Percentiles rank a stretch among this genome's conserved stretches.
These are phyloP conservation scores for Diplocarpon rosae DNA, from an alignment of 2,329 filamentous ascomycete species.

Conservation along the genomic window DNA sequence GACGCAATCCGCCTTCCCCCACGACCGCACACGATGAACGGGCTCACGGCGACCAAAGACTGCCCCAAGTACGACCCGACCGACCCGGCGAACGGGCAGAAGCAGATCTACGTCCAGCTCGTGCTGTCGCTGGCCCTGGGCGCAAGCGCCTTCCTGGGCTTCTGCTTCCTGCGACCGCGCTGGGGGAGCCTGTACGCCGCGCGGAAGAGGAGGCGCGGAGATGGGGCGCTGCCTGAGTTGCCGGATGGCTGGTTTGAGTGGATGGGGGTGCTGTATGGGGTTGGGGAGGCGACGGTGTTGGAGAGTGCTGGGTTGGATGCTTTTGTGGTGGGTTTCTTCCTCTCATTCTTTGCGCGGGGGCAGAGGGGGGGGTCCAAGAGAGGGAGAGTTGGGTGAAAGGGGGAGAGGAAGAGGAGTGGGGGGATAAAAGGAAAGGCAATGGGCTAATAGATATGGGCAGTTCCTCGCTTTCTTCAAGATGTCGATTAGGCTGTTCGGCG, in stretches of 20 bases:
- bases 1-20: too few relatives aligned
- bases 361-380: too few relatives aligned
- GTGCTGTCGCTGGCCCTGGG: conserved; percentile 62
- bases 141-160: conserved; percentile 58
- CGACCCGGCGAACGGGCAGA: conserved; percentile 19
- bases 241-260: conserved; percentile 83
- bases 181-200: conserved; percentile 89
- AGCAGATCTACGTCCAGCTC: conserved; percentile 46
- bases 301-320: conserved; percentile 88
- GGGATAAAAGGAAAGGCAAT: not conserved
- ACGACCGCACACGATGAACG: conserved; percentile 7
- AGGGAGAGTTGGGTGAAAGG: not conserved
- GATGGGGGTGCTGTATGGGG: conserved; percentile 75
- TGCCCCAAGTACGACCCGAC: conserved; percentile 21
- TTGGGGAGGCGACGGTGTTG: conserved; percentile 82
- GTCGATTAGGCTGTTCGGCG: conserved; percentile 70
- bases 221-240: conserved; percentile 58
- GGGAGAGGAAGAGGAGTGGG: not conserved
- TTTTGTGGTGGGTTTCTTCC: conserved; percentile 55
- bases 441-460: conserved; percentile 27
- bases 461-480: conserved; percentile 96
- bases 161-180: conserved; percentile 76
- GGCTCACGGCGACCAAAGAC: conserved; percentile 8
- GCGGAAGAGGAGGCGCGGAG: conserved; percentile 59
- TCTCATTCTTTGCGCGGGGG: not conserved